Conservation (phyloP, 805 yeast species). For the Schwanniomyces vanrijiae region DNA sequence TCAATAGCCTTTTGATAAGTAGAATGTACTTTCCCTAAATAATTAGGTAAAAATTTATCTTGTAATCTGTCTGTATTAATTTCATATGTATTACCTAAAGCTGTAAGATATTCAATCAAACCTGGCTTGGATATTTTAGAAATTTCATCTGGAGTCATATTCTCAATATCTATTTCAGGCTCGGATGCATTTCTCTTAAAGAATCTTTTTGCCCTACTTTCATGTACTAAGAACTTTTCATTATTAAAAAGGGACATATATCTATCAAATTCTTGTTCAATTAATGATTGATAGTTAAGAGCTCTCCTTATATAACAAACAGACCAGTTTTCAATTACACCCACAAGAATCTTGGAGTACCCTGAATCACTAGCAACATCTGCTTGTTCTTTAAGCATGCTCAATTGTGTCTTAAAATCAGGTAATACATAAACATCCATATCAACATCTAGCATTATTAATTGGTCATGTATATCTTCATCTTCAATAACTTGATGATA, state of each 20-base stretch:
- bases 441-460: conserved; percentile 30
- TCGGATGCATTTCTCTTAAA: conserved; percentile 22
- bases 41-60: conserved; percentile 64
- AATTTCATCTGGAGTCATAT: conserved; percentile 39
- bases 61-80: conserved; percentile 66
- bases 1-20: conserved; percentile 34
- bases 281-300: conserved; percentile 55
- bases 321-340: conserved; percentile 74
- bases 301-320: conserved; percentile 61
- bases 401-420: conserved; percentile 75
- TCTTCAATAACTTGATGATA: conserved; percentile 48
- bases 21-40: conserved; percentile 57
- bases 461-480: conserved; percentile 34
- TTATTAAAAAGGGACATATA: conserved; percentile 44
- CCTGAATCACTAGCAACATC: conserved; percentile 86
- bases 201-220: conserved; percentile 42
- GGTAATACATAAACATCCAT: conserved; percentile 62
- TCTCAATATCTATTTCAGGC: conserved; percentile 30
- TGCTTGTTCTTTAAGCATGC: conserved; percentile 85
- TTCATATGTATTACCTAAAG: conserved; percentile 85
- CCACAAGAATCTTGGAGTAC: conserved; percentile 74
- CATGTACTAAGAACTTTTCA: conserved; percentile 39
- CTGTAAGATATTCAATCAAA: conserved; percentile 74
- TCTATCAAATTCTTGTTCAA: conserved; percentile 44
- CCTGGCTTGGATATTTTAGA: conserved; percentile 56